These are phyloP conservation scores for Ophiostoma montium DNA, from an alignment of 2,329 filamentous ascomycete species.

Conservation along the genomic window DNA sequence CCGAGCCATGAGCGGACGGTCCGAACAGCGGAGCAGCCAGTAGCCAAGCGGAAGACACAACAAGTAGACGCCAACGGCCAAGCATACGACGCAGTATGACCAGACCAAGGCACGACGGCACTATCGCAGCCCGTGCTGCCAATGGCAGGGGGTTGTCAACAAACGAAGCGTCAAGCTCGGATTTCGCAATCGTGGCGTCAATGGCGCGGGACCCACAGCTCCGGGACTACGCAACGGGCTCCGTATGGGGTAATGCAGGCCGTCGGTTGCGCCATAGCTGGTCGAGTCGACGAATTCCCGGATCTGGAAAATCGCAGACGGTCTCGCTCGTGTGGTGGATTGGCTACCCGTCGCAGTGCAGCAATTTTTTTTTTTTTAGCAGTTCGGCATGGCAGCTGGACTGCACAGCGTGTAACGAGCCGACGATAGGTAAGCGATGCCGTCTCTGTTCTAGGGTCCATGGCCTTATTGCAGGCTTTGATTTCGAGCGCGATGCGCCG, in stretches of 20 bases:
- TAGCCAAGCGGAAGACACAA: no score
- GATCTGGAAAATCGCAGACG: not conserved
- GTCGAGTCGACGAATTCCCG: not conserved
- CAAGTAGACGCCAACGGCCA: no score
- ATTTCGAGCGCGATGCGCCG: no score
- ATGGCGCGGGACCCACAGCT: conserved; percentile 4
- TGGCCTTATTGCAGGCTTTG: no score
- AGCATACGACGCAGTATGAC: not conserved
- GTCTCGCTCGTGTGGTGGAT: not conserved
- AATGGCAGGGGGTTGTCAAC: conserved; percentile 1
- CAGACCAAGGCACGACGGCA: not conserved
- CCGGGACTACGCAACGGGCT: not conserved
- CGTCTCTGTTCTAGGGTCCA: no score
- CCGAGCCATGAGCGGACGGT: no score
- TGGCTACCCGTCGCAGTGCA: no score
- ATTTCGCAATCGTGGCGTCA: conserved; percentile 5
- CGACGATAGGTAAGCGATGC: no score
- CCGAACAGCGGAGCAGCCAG: no score
- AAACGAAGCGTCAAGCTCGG: not conserved
- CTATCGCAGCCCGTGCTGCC: not conserved
- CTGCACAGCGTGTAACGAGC: no score
- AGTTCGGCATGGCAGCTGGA: no score
- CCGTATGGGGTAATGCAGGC: conserved; percentile 3
- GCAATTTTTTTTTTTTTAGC: no score
- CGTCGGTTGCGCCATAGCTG: not conserved